These are phyloP conservation scores for Azolla pinnata DNA, from an alignment of 75 land plant species.

Conservation along the genomic window DNA sequence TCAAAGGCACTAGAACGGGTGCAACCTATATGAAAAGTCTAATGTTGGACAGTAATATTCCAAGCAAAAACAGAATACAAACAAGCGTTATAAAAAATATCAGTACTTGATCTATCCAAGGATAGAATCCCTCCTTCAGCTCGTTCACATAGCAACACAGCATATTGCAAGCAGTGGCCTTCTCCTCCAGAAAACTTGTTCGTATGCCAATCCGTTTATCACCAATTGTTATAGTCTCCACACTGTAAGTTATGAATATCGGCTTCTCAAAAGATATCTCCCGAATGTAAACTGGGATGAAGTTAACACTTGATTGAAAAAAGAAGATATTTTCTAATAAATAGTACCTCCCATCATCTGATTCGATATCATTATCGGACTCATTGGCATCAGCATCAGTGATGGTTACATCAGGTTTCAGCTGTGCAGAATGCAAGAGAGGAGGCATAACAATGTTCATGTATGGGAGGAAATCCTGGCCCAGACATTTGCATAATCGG, in stretches of 20 bases:
- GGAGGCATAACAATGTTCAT: conserved; percentile 99
- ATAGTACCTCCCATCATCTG: conserved; percentile 88
- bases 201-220: conserved; percentile 95
- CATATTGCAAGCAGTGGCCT: conserved; percentile 99
- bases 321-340: no score
- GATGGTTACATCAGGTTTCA: conserved; percentile 95
- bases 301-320: background rate
- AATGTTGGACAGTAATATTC: background rate
- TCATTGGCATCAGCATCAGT: conserved; percentile 88
- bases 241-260: conserved; percentile 29
- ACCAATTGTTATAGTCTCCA: conserved; percentile 93
- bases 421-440: conserved; percentile 88
- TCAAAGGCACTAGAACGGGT: conserved; percentile 83
- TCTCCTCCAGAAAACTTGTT: conserved; percentile 96
- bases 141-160: conserved; percentile 98
- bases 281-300: no score
- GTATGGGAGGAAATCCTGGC: conserved; percentile 93
- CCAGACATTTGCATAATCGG: conserved; percentile 91
- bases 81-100: background rate
- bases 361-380: conserved; percentile 50
- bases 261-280: background rate
- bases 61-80: background rate
- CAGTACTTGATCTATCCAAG: conserved; percentile 96
- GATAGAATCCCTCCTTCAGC: conserved; percentile 90
- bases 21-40: conserved; percentile 57